Conservation (phyloP, 176 grass and related monocot genomes). For the Zizania latifolia region DNA sequence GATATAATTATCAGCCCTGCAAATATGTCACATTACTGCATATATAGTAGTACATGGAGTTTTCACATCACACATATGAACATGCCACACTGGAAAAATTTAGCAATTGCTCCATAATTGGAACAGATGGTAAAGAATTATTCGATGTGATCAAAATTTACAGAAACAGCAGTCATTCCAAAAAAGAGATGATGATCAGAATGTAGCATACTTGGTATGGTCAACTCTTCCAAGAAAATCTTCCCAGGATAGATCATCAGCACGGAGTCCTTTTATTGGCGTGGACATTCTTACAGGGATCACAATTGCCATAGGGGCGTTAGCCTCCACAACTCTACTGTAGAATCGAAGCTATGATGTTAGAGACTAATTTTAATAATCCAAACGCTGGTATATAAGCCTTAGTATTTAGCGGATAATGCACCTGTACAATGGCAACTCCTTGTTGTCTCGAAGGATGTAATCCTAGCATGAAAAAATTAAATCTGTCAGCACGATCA, state of each 20-base stretch:
- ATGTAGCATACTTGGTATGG: slow-evolving; percentile 40
- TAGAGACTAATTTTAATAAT: slow-evolving; percentile 30
- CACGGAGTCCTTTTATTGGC: slow-evolving; percentile 49
- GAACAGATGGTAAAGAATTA: not conserved
- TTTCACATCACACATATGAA: not conserved
- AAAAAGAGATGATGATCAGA: slow-evolving; percentile 13
- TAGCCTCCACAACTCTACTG: slow-evolving; percentile 89
- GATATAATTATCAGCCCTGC: slow-evolving; percentile 52
- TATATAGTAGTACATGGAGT: not conserved
- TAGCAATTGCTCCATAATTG: not conserved
- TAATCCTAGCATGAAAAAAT: slow-evolving; percentile 63
- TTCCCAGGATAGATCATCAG: slow-evolving; percentile 72
- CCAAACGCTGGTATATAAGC: not conserved
- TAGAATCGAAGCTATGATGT: slow-evolving; percentile 33
- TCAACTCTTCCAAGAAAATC: slow-evolving; percentile 76
- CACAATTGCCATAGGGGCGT: slow-evolving; percentile 67
- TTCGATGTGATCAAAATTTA: not conserved
- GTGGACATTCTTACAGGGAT: slow-evolving; percentile 60
- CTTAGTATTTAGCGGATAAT: slow-evolving; percentile 3
- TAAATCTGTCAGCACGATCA: not conserved
- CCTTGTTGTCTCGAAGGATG: slow-evolving; percentile 82
- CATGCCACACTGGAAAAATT: not conserved
- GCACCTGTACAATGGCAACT: slow-evolving; percentile 85
- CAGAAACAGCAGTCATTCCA: not conserved
- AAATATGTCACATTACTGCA: slow-evolving; percentile 22